These are phyloP conservation scores for Geranium incanum DNA, from an alignment of 441 rosid species.

Conservation along the genomic window DNA sequence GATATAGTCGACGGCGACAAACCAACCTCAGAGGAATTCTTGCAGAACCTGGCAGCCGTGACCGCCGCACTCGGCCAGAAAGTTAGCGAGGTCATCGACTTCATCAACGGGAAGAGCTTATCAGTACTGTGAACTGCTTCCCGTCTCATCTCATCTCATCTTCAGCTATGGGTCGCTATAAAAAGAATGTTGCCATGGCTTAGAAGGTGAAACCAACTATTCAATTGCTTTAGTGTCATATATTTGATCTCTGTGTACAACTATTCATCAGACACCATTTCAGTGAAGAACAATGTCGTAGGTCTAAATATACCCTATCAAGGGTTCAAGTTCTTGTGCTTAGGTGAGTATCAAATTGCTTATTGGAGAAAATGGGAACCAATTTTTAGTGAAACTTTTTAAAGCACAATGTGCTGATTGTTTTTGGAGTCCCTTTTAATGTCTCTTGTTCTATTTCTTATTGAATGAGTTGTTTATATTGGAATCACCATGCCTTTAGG, in stretches of 20 bases:
- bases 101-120: slow-evolving; percentile 54
- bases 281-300: no score
- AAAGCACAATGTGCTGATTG: no score
- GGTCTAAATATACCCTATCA: no score
- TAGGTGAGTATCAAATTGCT: no score
- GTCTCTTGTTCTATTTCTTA: no score
- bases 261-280: no score
- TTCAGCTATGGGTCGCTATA: not conserved
- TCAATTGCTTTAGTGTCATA: slow-evolving; percentile 9
- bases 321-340: no score
- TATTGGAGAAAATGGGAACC: no score
- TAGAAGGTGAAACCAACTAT: slow-evolving; percentile 8
- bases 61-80: slow-evolving; percentile 61
- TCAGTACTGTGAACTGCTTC: slow-evolving; percentile 45
- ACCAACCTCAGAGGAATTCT: slow-evolving; percentile 78
- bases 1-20: slow-evolving; percentile 82
- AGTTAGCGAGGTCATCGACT: slow-evolving; percentile 59
- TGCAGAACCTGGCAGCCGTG: slow-evolving; percentile 71
- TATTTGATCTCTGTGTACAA: not conserved
- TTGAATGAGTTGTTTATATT: no score
- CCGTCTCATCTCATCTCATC: not conserved
- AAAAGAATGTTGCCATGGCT: slow-evolving; percentile 8
- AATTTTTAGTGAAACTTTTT: no score
- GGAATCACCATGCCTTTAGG: no score
- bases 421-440: no score